Conservation (phyloP, 345 rosid species). For the Iberis pinnata region DNA sequence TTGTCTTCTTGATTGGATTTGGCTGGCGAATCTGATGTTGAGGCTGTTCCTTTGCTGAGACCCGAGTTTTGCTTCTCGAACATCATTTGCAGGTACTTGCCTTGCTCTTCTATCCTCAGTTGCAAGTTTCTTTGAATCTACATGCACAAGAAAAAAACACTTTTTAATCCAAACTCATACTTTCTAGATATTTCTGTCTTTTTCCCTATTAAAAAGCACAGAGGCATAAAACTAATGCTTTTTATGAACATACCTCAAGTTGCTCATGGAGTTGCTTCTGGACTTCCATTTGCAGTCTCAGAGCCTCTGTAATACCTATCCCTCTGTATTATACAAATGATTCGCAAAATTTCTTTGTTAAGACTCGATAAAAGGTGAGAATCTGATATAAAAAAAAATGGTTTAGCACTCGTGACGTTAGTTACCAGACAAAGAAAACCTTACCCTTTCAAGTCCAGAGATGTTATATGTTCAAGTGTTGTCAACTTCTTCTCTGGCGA, state of each 20-base stretch:
- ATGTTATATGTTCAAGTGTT: conserved; percentile 70
- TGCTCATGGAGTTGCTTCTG: conserved; percentile 94
- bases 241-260: conserved; percentile 58
- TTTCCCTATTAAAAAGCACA: background rate
- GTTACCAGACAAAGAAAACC: conserved; percentile 10
- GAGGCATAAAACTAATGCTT: background rate
- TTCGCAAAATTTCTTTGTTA: background rate
- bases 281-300: conserved; percentile 93
- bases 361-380: background rate
- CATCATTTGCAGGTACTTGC: conserved; percentile 89
- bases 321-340: conserved; percentile 40
- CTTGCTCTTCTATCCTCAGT: conserved; percentile 94
- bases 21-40: conserved; percentile 38
- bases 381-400: background rate
- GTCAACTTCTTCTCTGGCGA: conserved; percentile 61
- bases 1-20: conserved; percentile 31
- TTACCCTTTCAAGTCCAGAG: conserved; percentile 84
- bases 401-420: conserved; percentile 1
- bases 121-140: conserved; percentile 92
- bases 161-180: background rate
- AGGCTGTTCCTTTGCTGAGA: conserved; percentile 42
- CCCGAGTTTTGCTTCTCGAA: conserved; percentile 86
- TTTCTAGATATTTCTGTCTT: too few relatives aligned
- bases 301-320: conserved; percentile 83
- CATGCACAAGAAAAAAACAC: conserved; percentile 8